Evolutionary conservation across 106 monocot genomes (phyloP), one percentile per base, ranked within the genome.

Genomic region (Acanthochlamys bracteata): DNA sequence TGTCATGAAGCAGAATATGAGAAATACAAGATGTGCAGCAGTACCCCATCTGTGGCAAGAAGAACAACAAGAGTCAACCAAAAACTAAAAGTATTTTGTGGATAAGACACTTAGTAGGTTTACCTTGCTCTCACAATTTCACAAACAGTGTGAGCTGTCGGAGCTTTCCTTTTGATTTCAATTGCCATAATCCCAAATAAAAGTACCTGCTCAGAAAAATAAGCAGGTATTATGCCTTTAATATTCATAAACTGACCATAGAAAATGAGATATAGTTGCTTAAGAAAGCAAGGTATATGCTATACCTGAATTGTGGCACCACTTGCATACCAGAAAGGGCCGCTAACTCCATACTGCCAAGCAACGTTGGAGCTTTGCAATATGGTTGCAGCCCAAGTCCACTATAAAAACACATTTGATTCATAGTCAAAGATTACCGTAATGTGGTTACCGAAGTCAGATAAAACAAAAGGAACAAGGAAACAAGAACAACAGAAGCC

Each of bases 311-410:
- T 91, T 10, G 91, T 91, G 22, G 96, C 96, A 64, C 96, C 96
- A 79, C 96, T 96, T 25, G 91, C 91, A 62, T 96, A 96, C 96
- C 96, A 96, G 60, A 96, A 96, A 4, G 96, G 96, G 21, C 96
- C 96, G 52, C 96, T 96, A 66, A 96, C 76, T 19, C 96, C 96
- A 66, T 91, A 96, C 70, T 88, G 69, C 96, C 96, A 96, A 46
- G 96, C 96, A 58, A 96, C 96, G 55, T 96, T 91, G 26, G 96
- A 96, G 68, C 96, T 96, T 75, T 96, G 96, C 69, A 96, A 74
- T 64, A 96, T 87, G 24, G 96, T 96, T 20, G 91, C 96, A 60
- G 96, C 96, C 96, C 91, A 96, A 12, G 96, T 96, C 96, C 96
- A 96, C 96, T 96, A 16, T 9, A 53, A 26, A 21, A 71, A 24